Evolutionary conservation across 1,284 basidiomycete species (phyloP).

Genomic region (Leccinum olivaceoglutinosum): DNA sequence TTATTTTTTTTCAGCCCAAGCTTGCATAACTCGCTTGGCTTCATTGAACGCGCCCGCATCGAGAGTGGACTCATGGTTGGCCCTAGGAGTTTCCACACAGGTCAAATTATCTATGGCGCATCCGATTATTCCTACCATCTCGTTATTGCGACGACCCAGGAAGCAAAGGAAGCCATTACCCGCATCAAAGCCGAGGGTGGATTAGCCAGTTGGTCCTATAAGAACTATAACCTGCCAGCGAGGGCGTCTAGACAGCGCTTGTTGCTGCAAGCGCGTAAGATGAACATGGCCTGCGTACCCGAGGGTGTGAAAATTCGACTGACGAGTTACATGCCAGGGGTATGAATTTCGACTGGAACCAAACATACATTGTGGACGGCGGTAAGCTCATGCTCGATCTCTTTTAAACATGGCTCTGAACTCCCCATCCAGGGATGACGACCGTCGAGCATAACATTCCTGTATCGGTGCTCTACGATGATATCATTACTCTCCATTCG

Average conservation of each 20-base stretch:
- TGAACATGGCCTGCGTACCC: conserved; percentile 53
- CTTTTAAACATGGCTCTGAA: conserved; percentile 7
- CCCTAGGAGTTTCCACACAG: conserved; percentile 66
- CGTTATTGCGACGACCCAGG: conserved; percentile 53
- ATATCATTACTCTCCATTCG: conserved; percentile 55
- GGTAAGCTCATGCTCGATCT: conserved; percentile 34
- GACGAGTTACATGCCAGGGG: conserved; percentile 32
- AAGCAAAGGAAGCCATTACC: conserved; percentile 58
- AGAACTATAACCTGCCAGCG: conserved; percentile 68
- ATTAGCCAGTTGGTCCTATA: conserved; percentile 63
- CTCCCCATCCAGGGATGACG: conserved; percentile 54
- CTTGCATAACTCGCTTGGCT: conserved; percentile 52
- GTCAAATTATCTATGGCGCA: conserved; percentile 62
- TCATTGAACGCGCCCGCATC: conserved; percentile 57
- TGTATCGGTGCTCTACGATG: conserved; percentile 61
- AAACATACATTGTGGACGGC: conserved; percentile 70
- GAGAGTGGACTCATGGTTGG: conserved; percentile 65
- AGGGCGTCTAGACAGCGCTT: conserved; percentile 66
- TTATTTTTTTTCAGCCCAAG: conserved; percentile 46
- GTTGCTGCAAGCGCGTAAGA: conserved; percentile 51
- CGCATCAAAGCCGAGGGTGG: conserved; percentile 69
- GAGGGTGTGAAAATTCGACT: not conserved
- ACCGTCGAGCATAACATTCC: conserved; percentile 71
- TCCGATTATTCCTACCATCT: conserved; percentile 48
- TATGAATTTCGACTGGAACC: conserved; percentile 68